Evolutionary conservation across 2,329 filamentous ascomycete genomes (phyloP).

Genomic region (Colletotrichum camelliae): DNA sequence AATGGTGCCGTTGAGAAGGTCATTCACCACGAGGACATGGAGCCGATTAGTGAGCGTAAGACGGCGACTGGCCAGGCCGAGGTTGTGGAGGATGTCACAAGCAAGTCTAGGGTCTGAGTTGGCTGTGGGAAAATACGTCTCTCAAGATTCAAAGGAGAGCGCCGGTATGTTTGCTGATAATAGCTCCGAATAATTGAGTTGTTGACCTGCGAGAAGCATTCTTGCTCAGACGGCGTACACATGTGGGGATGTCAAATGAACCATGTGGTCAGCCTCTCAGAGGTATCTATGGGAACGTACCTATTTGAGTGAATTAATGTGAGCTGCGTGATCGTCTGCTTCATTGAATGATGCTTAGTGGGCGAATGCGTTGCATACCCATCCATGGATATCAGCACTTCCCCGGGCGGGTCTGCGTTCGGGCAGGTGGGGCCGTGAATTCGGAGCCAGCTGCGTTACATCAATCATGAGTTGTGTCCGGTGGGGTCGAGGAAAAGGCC

Average conservation of each 20-base stretch:
- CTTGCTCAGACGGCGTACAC: background rate
- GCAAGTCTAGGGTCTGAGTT: slow-evolving; percentile 12
- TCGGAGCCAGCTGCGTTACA: background rate
- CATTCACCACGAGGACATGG: slow-evolving; percentile 25
- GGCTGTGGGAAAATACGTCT: background rate
- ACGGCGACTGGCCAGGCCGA: background rate
- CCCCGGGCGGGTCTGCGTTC: background rate
- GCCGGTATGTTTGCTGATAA: background rate
- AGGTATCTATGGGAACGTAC: background rate
- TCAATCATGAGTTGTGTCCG: background rate
- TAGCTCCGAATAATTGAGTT: background rate
- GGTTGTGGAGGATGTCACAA: background rate
- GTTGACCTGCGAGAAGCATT: background rate
- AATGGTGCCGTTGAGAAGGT: slow-evolving; percentile 33
- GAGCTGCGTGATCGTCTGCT: background rate
- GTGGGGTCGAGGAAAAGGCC: background rate
- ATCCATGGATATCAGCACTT: no score
- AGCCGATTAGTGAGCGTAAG: slow-evolving; percentile 3
- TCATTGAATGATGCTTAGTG: background rate
- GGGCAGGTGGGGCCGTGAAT: background rate
- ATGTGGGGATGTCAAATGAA: background rate
- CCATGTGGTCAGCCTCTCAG: background rate
- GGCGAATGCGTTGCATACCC: background rate
- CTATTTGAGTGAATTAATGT: background rate
- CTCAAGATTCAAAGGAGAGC: background rate